Conservation (phyloP, 306 rosid genomes). For the Gastrolobium bilobum region DNA sequence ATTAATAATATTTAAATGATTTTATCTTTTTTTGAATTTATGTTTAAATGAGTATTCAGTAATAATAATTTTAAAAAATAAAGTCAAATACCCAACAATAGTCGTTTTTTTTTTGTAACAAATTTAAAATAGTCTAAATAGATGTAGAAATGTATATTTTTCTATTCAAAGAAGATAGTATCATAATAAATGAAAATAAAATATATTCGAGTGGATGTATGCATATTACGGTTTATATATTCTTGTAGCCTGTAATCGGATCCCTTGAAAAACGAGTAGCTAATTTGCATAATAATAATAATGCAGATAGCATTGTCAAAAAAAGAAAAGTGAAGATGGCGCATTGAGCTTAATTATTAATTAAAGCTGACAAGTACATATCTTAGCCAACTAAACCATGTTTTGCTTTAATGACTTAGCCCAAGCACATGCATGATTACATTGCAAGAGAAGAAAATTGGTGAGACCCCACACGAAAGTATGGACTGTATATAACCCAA, state of each 20-base stretch:
- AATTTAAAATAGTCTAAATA: neutral
- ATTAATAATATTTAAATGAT: too few relatives aligned
- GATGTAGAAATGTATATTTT: neutral
- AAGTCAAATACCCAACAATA: too few relatives aligned
- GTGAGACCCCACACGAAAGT: slow-evolving; percentile 30
- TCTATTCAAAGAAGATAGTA: neutral
- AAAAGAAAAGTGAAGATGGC: too few relatives aligned
- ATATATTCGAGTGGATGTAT: neutral
- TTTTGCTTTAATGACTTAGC: neutral
- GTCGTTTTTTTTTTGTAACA: too few relatives aligned
- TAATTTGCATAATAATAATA: neutral
- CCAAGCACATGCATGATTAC: neutral
- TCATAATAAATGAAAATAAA: neutral
- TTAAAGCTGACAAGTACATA: neutral
- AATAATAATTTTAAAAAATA: too few relatives aligned
- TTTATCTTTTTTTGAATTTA: too few relatives aligned
- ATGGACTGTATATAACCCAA: neutral
- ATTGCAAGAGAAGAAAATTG: neutral
- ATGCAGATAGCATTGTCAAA: neutral
- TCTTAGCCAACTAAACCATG: neutral
- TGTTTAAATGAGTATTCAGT: too few relatives aligned
- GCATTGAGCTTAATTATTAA: neutral
- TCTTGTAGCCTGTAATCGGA: neutral
- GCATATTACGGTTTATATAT: neutral
- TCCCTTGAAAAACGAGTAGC: neutral